Evolutionary conservation across 2,329 filamentous ascomycete species (phyloP).

Genomic region (Pseudopithomyces maydicus): DNA sequence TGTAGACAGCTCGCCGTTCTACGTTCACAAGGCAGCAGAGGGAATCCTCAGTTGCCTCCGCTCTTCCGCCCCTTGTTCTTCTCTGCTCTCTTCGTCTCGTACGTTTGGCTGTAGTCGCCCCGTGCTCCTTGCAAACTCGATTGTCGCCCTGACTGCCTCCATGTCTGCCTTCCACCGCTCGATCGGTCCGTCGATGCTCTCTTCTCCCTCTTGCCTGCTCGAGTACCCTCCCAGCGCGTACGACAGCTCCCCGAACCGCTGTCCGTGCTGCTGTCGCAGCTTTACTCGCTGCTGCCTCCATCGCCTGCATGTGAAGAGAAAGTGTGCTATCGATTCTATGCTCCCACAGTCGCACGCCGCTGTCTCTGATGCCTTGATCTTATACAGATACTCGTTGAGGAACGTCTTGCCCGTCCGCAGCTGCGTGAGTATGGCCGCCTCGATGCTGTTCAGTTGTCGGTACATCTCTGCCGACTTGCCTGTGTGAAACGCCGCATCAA

Average conservation of each 20-base stretch:
- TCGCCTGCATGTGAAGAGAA: constrained; percentile 18
- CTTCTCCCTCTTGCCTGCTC: constrained; percentile 11
- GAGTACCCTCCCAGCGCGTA: neutral
- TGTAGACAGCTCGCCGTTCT: no score
- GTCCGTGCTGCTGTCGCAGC: constrained; percentile 7
- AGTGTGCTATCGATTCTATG: constrained; percentile 17
- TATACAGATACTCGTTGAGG: constrained; percentile 20
- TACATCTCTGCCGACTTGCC: constrained; percentile 20
- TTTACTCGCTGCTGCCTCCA: constrained; percentile 9
- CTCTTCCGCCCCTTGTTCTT: constrained; percentile 2
- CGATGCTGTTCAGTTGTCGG: constrained; percentile 17
- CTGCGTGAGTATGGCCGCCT: constrained; percentile 14
- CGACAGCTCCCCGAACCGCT: constrained; percentile 9
- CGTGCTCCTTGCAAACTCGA: constrained; percentile 3
- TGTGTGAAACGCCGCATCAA: constrained; percentile 20
- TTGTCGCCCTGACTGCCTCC: neutral
- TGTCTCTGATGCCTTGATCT: constrained; percentile 17
- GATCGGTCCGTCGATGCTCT: constrained; percentile 13
- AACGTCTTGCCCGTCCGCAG: constrained; percentile 17
- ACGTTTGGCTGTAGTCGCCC: no score
- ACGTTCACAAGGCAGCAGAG: constrained; percentile 4
- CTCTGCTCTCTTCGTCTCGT: neutral
- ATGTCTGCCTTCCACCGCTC: neutral
- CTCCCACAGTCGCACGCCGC: constrained; percentile 15
- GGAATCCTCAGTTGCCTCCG: constrained; percentile 7